Conservation (phyloP, 768 basidiomycete species). For the Mycena vulgaris region DNA sequence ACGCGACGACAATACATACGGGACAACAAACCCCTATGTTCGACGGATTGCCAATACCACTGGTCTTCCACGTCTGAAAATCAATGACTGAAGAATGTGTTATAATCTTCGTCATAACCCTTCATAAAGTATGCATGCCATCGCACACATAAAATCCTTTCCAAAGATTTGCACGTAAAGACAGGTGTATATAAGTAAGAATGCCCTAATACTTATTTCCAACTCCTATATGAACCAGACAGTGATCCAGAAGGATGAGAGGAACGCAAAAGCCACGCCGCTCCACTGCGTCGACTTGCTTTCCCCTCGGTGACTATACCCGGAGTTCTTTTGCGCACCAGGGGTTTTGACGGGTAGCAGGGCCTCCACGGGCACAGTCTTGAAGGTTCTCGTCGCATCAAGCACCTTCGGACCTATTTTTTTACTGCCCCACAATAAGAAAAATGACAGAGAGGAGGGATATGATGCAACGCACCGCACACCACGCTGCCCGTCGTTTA, state of each 20-base stretch:
- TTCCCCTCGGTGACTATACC: neutral
- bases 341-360: neutral
- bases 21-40: too few relatives aligned
- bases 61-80: too few relatives aligned
- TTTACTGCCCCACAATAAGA: neutral
- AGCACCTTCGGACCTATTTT: neutral
- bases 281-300: neutral
- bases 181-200: too few relatives aligned
- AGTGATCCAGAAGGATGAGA: neutral
- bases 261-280: neutral
- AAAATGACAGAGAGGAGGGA: neutral
- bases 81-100: too few relatives aligned
- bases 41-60: too few relatives aligned
- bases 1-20: too few relatives aligned
- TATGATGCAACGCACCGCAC: neutral
- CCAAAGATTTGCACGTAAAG: too few relatives aligned
- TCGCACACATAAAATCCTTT: too few relatives aligned
- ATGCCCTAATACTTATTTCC: too few relatives aligned
- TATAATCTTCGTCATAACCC: too few relatives aligned
- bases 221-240: neutral
- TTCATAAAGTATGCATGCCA: too few relatives aligned
- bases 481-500: neutral
- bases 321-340: neutral
- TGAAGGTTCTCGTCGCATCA: slow-evolving; percentile 7
- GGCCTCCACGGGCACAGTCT: neutral